Evolutionary conservation across 164 flowering plant species (phyloP).

Genomic region (Vitis rupestris): DNA sequence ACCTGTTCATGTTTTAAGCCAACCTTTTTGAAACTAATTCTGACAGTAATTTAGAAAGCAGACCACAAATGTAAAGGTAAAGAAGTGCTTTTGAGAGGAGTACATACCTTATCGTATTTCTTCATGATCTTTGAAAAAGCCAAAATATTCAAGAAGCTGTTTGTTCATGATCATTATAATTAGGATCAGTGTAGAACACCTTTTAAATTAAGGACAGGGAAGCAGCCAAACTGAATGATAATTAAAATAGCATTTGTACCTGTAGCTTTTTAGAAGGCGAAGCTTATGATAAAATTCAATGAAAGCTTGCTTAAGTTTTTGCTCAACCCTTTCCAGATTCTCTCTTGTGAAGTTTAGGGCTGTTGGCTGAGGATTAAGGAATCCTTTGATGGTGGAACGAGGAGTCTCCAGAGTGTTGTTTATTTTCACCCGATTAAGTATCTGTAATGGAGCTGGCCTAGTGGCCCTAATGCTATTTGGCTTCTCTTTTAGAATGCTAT

Average conservation of each 20-base stretch:
- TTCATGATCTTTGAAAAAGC: constrained; percentile 66
- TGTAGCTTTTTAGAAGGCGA: constrained; percentile 31
- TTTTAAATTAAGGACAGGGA: no score
- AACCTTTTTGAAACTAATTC: no score
- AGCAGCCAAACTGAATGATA: no score
- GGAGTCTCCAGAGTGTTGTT: constrained; percentile 40
- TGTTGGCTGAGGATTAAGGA: constrained; percentile 8
- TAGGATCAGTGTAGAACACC: no score
- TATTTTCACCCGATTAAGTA: constrained; percentile 37
- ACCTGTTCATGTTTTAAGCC: no score
- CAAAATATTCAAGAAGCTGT: constrained; percentile 43
- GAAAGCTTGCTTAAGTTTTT: constrained; percentile 27
- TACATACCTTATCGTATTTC: constrained; percentile 51
- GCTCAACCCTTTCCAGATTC: constrained; percentile 29
- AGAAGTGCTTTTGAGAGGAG: no score
- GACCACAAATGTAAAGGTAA: no score
- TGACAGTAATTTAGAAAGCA: no score
- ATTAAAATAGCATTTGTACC: constrained; percentile 9
- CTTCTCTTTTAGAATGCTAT: not conserved
- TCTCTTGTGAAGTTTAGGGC: constrained; percentile 30
- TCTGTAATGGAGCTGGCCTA: constrained; percentile 42
- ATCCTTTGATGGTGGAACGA: constrained; percentile 36
- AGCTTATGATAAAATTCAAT: constrained; percentile 34
- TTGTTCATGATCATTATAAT: not conserved
- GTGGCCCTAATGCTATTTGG: not conserved